Percentiles rank a stretch among this genome's conserved stretches.
These are phyloP conservation scores for Mycoemilia scoparia DNA, from an alignment of 192 early-diverging fungal species.

Conservation along the genomic window DNA sequence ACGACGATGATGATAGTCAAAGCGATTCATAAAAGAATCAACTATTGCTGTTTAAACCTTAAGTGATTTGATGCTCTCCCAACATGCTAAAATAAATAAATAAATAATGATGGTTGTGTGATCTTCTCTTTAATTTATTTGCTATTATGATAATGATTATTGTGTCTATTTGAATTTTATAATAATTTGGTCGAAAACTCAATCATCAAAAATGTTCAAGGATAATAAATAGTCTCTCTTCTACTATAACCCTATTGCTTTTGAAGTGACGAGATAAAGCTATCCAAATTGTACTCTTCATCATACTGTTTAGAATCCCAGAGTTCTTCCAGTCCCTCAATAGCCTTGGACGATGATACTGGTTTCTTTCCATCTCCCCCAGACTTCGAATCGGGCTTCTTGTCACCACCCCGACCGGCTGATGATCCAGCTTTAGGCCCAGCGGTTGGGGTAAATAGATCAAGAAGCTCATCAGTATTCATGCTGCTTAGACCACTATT, in stretches of 20 bases:
- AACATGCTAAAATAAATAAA: no score
- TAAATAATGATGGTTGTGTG: no score
- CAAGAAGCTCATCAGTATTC: conserved; percentile 91
- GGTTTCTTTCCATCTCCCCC: conserved; percentile 1
- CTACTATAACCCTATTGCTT: conserved; percentile 6
- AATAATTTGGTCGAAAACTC: no score
- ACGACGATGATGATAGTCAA: conserved; percentile 42
- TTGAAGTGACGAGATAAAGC: conserved; percentile 42
- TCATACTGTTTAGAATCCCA: conserved; percentile 86
- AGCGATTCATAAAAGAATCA: conserved; percentile 27
- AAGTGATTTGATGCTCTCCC: no score
- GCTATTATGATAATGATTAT: no score
- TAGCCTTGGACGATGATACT: conserved; percentile 22
- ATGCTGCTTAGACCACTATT: conserved; percentile 84
- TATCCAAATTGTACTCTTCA: conserved; percentile 68
- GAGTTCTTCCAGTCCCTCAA: conserved; percentile 56
- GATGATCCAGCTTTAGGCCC: no score
- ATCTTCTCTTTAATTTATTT: no score
- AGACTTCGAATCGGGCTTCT: conserved; percentile 3
- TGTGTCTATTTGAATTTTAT: no score
- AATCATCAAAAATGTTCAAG: no score
- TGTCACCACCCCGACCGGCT: conserved; percentile 4
- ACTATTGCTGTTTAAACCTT: no score
- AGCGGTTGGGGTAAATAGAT: conserved; percentile 59
- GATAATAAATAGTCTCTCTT: no score